These are phyloP conservation scores for Triticum turgidum DNA, from an alignment of 176 grass and related monocot species.

Conservation along the genomic window DNA sequence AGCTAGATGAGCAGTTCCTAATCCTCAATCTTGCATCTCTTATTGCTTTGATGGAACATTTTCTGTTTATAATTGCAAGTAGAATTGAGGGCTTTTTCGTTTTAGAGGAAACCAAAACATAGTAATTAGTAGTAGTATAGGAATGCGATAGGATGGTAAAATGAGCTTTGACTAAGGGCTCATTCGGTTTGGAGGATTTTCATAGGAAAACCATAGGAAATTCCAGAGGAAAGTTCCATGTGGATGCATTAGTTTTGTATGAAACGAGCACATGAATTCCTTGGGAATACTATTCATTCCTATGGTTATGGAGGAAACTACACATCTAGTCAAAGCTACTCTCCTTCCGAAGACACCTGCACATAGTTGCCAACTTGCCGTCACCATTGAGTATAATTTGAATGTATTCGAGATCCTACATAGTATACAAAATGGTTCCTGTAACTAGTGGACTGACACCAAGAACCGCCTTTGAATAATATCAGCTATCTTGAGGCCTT, in stretches of 20 bases:
- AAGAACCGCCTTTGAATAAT: neutral
- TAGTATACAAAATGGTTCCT: neutral
- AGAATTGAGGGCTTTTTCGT: neutral
- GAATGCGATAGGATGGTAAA: too few relatives aligned
- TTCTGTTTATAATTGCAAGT: neutral
- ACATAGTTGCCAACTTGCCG: neutral
- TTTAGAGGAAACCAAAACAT: too few relatives aligned
- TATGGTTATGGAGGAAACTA: too few relatives aligned
- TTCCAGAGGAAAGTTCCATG: too few relatives aligned
- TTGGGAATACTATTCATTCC: too few relatives aligned
- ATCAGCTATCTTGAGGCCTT: neutral
- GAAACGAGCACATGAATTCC: too few relatives aligned
- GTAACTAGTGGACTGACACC: neutral
- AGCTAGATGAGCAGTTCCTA: constrained; percentile 3
- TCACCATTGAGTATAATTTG: neutral
- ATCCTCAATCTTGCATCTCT: neutral
- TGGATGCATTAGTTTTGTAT: too few relatives aligned
- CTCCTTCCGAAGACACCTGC: neutral
- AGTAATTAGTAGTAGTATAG: too few relatives aligned
- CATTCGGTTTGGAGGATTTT: too few relatives aligned
- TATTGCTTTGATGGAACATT: neutral
- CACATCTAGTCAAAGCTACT: too few relatives aligned
- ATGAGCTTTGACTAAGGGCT: too few relatives aligned
- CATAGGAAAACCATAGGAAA: too few relatives aligned
- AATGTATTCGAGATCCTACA: neutral